Base-by-base conservation (phyloP, 1,139 yeast species). In the Debaryomycetaceae sp. region DNA sequence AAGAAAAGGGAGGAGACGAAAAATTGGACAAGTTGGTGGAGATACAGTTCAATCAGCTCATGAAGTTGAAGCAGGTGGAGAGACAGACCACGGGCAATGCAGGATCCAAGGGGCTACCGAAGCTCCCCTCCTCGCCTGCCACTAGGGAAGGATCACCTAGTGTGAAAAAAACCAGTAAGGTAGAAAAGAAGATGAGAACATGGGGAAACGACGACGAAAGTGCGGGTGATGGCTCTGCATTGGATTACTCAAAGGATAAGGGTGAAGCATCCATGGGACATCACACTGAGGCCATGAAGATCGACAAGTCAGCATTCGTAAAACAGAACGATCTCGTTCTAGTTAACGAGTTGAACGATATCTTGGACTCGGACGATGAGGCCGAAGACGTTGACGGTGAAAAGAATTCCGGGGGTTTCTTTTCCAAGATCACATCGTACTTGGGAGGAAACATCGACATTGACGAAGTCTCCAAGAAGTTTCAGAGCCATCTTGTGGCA, bases 331-430 rank as follows among this genome's bases (percentile, higher is more conserved):
- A 73, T 40, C 57, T 74, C 56, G 74, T 72, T 5, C 61, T 74
- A 42, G 72, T 74, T 36, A 66, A 68, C 45, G 79, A 74, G 48
- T 62, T 74, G 43, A 68, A 72, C 44, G 75, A 71, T 13, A 69
- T 74, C 11, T 62, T 73, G 45, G 68, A 59, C 27, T 68, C 62
- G n/a, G 62, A 62, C 8, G 70, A 64, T 31, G 68, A 68, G 5
- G 65, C 60, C 1, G 62, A 57, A 1, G 65, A 57, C 1, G 62
- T 53, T 45, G n/a, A 50, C 14, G 40, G 20, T 34, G 5, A 13
- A 46, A 39, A 35, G 8, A 20, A 23, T 36, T 24, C 34, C 2
- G 36, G 46, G 2, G 69, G 74, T 1, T 67, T 74, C 48, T 65
- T 74, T 41, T 56, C 66, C 6, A 72, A 67, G 43, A 50, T 74